These are phyloP conservation scores for Arthrobotrys conoides DNA, from an alignment of 2,329 filamentous ascomycete species.

Conservation along the genomic window DNA sequence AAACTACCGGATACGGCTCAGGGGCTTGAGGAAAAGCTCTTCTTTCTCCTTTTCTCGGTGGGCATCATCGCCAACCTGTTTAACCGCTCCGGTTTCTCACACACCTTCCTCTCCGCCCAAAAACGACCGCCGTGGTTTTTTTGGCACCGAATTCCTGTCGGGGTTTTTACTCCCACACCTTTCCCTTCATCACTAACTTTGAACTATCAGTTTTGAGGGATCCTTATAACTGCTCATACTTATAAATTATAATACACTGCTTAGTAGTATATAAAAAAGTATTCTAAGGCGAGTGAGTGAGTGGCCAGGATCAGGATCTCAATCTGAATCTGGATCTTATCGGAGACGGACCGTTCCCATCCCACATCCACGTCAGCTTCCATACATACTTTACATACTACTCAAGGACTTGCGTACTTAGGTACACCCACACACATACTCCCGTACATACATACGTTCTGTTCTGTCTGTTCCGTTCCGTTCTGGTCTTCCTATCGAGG, in stretches of 20 bases:
- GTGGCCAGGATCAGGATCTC: constrained; percentile 1
- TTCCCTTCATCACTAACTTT: background rate
- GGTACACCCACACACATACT: too few relatives aligned
- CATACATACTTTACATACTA: constrained; percentile 7
- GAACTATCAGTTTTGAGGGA: background rate
- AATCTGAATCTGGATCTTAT: background rate
- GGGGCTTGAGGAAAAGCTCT: background rate
- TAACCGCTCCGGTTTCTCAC: constrained; percentile 58
- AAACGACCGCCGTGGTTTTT: constrained; percentile 53
- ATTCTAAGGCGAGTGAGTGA: background rate
- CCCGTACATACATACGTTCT: too few relatives aligned
- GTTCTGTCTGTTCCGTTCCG: background rate
- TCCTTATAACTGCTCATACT: background rate
- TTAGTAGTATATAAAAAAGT: background rate
- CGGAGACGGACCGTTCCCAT: constrained; percentile 21
- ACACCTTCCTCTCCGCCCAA: constrained; percentile 52
- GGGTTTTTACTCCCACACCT: constrained; percentile 41
- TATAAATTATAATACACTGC: background rate
- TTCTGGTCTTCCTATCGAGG: constrained; percentile 41
- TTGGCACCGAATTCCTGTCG: constrained; percentile 48
- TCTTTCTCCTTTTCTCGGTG: constrained; percentile 1
- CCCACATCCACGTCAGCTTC: constrained; percentile 28
- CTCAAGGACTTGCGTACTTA: too few relatives aligned
- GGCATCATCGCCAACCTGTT: constrained; percentile 58
- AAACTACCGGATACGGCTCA: background rate